phyloP scores from a whole-genome alignment of 148 eudicot species.

The Rhododendron molle region DNA sequence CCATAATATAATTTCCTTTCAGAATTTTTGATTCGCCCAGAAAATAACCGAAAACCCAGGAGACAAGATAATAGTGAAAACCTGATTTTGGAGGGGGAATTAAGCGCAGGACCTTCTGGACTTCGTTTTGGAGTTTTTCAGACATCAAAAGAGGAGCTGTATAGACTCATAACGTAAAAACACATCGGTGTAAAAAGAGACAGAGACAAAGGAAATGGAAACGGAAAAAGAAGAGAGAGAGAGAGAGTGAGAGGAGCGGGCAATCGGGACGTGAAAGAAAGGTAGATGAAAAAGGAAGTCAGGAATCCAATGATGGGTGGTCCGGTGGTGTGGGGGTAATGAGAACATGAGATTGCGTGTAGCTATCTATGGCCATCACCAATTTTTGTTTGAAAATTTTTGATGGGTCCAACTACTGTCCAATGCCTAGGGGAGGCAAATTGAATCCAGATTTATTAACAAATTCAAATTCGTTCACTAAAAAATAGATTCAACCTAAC shows the following conservation, averaged over 20 bases:
- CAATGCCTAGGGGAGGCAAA: too few species aligned
- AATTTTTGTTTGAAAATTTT: too few species aligned
- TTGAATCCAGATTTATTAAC: too few species aligned
- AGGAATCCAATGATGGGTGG: neutral
- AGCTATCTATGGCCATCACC: neutral
- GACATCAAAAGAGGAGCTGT: neutral
- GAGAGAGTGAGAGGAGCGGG: neutral
- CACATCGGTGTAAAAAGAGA: neutral
- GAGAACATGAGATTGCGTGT: neutral
- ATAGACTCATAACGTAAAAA: neutral
- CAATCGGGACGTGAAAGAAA: neutral
- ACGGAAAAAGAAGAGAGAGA: neutral
- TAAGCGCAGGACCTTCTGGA: neutral
- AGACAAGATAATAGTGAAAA: neutral
- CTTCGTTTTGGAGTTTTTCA: neutral
- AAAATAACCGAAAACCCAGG: neutral
- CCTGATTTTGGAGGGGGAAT: neutral
- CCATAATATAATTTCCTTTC: neutral
- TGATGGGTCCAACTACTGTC: too few species aligned
- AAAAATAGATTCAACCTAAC: too few species aligned
- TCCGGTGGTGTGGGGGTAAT: neutral
- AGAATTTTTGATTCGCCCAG: neutral
- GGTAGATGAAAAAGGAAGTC: neutral
- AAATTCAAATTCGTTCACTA: too few species aligned
- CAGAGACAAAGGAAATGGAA: neutral